phyloP scores from a whole-genome alignment of 2,329 filamentous ascomycete species.

The Ceratocystis smalleyi region DNA sequence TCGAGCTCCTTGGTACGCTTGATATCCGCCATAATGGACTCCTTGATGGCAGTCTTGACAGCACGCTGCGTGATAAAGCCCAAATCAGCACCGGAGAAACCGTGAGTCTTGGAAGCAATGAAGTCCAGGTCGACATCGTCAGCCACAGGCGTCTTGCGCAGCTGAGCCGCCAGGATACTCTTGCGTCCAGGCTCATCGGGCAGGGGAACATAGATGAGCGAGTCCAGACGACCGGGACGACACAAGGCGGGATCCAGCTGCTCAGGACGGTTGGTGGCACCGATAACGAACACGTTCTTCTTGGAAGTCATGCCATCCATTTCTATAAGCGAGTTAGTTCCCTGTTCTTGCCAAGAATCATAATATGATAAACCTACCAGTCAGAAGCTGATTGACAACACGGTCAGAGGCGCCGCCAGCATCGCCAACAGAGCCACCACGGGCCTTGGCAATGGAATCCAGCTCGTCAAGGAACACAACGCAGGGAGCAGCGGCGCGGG shows the following conservation, averaged over 20 bases:
- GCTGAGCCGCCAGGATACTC: slow-evolving; percentile 83
- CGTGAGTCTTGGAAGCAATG: slow-evolving; percentile 94
- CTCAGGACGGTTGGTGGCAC: slow-evolving; percentile 95
- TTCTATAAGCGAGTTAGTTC: slow-evolving; percentile 43
- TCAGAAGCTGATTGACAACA: slow-evolving; percentile 98
- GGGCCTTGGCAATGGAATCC: slow-evolving; percentile 97
- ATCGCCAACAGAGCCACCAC: slow-evolving; percentile 90
- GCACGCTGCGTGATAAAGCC: slow-evolving; percentile 98
- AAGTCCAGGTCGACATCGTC: slow-evolving; percentile 73
- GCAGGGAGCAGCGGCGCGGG: slow-evolving; percentile 90
- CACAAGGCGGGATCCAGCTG: slow-evolving; percentile 96
- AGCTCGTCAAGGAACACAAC: slow-evolving; percentile 98
- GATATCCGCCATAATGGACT: slow-evolving; percentile 79
- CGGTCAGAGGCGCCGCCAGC: slow-evolving; percentile 96
- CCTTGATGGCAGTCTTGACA: slow-evolving; percentile 98
- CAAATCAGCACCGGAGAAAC: slow-evolving; percentile 98
- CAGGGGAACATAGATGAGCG: slow-evolving; percentile 92
- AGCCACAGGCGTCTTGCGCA: slow-evolving; percentile 92
- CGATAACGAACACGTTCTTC: slow-evolving; percentile 99
- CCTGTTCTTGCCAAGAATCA: slow-evolving; percentile 8
- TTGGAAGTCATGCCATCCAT: slow-evolving; percentile 99
- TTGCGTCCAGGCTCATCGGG: slow-evolving; percentile 82
- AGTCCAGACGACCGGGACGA: slow-evolving; percentile 96
- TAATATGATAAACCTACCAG: slow-evolving; percentile 43
- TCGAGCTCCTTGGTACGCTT: slow-evolving; percentile 81